phyloP scores from a whole-genome alignment of 169 alveolate species.

The Plasmodium inui region DNA sequence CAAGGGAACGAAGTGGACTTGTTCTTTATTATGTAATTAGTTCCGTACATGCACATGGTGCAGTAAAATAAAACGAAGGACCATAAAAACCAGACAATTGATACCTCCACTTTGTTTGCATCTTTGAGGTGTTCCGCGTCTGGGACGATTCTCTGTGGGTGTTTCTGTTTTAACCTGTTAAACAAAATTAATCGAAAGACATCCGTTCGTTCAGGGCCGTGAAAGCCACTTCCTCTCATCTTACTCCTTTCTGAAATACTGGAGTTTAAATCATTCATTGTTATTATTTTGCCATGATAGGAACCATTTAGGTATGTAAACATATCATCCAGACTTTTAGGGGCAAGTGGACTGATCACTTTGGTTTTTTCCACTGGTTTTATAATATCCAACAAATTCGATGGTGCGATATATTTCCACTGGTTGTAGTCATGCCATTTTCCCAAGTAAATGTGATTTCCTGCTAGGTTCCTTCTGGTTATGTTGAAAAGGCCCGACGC shows the following conservation, averaged over 20 bases:
- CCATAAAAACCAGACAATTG: constrained; percentile 87
- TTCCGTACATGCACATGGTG: constrained; percentile 78
- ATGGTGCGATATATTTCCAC: constrained; percentile 85
- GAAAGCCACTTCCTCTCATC: constrained; percentile 91
- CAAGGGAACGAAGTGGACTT: constrained; percentile 87
- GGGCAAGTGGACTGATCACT: constrained; percentile 76
- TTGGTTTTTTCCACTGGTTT: constrained; percentile 83
- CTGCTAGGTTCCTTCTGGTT: constrained; percentile 36
- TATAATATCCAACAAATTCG: constrained; percentile 79
- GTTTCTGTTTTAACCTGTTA: constrained; percentile 89
- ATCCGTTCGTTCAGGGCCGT: constrained; percentile 92
- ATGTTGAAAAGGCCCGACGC: constrained; percentile 41
- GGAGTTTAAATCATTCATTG: constrained; percentile 83
- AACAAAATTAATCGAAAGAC: constrained; percentile 85
- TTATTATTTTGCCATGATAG: constrained; percentile 79
- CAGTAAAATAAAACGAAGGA: constrained; percentile 79
- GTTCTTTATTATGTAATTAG: constrained; percentile 81
- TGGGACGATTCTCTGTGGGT: constrained; percentile 90
- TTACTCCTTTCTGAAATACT: constrained; percentile 62
- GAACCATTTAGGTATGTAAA: constrained; percentile 79
- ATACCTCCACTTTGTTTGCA: constrained; percentile 82
- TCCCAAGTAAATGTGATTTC: constrained; percentile 78
- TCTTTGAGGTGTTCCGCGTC: constrained; percentile 82
- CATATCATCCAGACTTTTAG: constrained; percentile 78
- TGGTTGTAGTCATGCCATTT: constrained; percentile 86